These are phyloP conservation scores for Calonectria montana DNA, from an alignment of 2,329 filamentous ascomycete species.

Conservation along the genomic window DNA sequence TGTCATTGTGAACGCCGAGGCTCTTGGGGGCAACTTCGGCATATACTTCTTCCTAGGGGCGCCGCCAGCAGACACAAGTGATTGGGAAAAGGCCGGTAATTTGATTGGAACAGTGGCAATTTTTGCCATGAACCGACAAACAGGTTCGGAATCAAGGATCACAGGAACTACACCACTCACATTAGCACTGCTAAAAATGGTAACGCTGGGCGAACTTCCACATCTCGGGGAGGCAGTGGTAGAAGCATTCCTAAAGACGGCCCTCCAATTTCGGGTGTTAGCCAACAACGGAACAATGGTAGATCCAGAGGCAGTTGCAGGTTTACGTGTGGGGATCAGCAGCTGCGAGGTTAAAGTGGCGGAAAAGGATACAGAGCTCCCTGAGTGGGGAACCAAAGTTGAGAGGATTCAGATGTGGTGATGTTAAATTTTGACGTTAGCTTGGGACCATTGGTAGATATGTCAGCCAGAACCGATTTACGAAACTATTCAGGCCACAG, in stretches of 20 bases:
- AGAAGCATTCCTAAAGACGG: constrained; percentile 54
- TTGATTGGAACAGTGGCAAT: constrained; percentile 72
- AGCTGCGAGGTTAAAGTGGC: constrained; percentile 45
- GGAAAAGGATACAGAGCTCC: constrained; percentile 39
- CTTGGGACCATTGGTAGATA: neutral
- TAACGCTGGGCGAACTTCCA: constrained; percentile 50
- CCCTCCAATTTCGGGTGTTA: constrained; percentile 50
- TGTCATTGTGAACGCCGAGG: constrained; percentile 70
- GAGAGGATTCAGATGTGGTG: constrained; percentile 42
- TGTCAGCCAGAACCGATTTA: neutral
- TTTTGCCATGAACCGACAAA: constrained; percentile 57
- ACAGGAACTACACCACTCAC: constrained; percentile 66
- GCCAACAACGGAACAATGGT: constrained; percentile 41
- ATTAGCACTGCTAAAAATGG: constrained; percentile 57
- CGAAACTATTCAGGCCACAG: no score
- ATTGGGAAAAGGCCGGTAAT: constrained; percentile 65
- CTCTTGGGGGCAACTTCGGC: constrained; percentile 68
- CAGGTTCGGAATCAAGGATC: constrained; percentile 49
- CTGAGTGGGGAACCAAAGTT: constrained; percentile 40
- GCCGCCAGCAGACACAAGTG: constrained; percentile 53
- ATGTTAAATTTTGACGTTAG: neutral
- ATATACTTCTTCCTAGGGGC: constrained; percentile 77
- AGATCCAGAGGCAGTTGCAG: constrained; percentile 40
- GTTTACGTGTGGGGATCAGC: constrained; percentile 45
- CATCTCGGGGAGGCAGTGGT: constrained; percentile 51